Percentiles rank a stretch among this genome's conserved stretches.
These are phyloP conservation scores for Scutellaria minor DNA, from an alignment of 257 asterid genomes.

Conservation along the genomic window DNA sequence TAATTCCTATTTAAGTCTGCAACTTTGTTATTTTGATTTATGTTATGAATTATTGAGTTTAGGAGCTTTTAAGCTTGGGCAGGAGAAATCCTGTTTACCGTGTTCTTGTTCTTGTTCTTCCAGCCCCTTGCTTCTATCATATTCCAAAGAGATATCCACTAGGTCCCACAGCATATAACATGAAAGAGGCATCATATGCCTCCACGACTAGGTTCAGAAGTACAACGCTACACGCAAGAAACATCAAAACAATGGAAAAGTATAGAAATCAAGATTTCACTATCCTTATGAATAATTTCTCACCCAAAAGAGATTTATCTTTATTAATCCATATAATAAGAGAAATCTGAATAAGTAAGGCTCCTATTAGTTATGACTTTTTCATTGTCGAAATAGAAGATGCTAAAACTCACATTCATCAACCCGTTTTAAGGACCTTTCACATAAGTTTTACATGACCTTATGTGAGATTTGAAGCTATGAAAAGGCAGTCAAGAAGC, in stretches of 20 bases:
- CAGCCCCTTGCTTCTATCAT: no score
- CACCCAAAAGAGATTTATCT: conserved; percentile 5
- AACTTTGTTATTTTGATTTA: no score
- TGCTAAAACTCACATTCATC: conserved; percentile 19
- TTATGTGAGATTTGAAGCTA: conserved; percentile 13
- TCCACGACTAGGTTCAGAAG: conserved; percentile 23
- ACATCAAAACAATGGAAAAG: conserved; percentile 9
- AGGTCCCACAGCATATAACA: conserved; percentile 15
- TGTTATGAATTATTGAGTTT: no score
- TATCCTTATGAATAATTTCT: not conserved
- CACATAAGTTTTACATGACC: conserved; percentile 16
- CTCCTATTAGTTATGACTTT: conserved; percentile 10
- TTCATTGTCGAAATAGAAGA: conserved; percentile 13
- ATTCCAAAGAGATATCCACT: conserved; percentile 18
- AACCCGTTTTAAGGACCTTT: conserved; percentile 22
- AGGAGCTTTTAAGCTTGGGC: no score
- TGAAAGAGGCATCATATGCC: conserved; percentile 17
- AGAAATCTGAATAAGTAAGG: not conserved
- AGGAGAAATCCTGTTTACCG: no score
- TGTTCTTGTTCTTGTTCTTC: no score
- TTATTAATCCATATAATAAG: conserved; percentile 11
- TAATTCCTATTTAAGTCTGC: no score
- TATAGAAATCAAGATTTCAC: conserved; percentile 5
- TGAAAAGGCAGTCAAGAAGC: conserved; percentile 24
- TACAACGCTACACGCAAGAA: conserved; percentile 18